Base-by-base conservation (phyloP, 495 filamentous ascomycete species). In the Bathelium albidoporum region DNA sequence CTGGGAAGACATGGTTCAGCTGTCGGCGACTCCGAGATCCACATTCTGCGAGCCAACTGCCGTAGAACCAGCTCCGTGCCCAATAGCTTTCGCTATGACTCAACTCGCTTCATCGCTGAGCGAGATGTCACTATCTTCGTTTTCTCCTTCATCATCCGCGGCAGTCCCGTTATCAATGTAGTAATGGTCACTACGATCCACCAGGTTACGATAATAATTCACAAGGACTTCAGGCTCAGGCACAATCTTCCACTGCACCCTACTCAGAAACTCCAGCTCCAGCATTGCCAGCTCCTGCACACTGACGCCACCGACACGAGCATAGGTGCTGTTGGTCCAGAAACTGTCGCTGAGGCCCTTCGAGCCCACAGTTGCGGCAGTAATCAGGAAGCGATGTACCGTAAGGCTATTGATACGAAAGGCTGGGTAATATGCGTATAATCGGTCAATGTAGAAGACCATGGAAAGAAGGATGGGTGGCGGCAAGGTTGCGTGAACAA, bases 361-460 rank as follows among this genome's bases (percentile, higher is more conserved):
- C 60, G 90, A 89, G 14, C 92, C 94, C 22, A 98, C 95, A 0
- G 94, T 96, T 10, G 93, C 94, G 31, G 91, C 90, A 18, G 93
- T 89, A 66, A 98, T 98, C 16, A 98, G 82, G 73, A 97, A 97
- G 11, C 94, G 91, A 76, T 98, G 94, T 22, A 98, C 92, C 0
- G 94, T 98, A 18, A 98, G 81, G 41, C 88, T 94, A 68, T 87
- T 94, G 58, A 98, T 92, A 39, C 90, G 95, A 75, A 98, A 98
- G 20, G 90, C 88, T 7, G 91, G 87, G 71, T 96, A 97, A 31
- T 94, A 76, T 2, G 89, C 85, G 74, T 92, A 97, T 20, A 98
- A 80, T n/a, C 89, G 86, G 74, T 98, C 95, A 64, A 98, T 97
- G 71, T 98, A 98, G 72, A 93, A 97, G 60, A 98, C 94, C 92